Percentiles rank a stretch among this genome's conserved stretches.
phyloP scores from a whole-genome alignment of 768 basidiomycete genomes.

The Hypsizygus marmoreus region DNA sequence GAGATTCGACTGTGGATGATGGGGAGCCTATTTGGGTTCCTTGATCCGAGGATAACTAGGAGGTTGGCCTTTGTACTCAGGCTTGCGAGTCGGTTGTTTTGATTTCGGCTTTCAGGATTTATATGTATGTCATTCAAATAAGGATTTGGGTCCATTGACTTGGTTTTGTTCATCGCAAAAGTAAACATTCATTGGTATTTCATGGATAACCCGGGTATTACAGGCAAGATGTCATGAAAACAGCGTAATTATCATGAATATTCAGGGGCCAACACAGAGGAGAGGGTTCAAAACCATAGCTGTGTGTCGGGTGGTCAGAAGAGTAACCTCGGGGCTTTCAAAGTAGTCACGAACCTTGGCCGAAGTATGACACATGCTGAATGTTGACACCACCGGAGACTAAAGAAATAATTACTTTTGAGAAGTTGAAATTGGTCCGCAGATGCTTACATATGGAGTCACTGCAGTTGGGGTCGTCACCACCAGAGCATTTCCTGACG shows the following conservation, averaged over 20 bases:
- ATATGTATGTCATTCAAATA: neutral
- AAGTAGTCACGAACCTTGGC: constrained; percentile 33
- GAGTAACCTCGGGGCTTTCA: neutral
- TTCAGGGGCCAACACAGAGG: neutral
- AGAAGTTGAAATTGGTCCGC: neutral
- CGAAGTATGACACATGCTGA: constrained; percentile 49
- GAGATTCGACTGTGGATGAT: constrained; percentile 33
- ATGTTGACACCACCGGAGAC: constrained; percentile 50
- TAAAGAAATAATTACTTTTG: constrained; percentile 15
- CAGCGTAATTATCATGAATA: too few relatives aligned
- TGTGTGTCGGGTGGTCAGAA: neutral
- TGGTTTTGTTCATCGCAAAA: neutral
- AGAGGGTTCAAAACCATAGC: constrained; percentile 8
- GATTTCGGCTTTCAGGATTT: neutral
- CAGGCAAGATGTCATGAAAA: too few relatives aligned
- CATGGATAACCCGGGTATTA: too few relatives aligned
- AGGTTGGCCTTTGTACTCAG: neutral
- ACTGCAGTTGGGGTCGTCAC: constrained; percentile 51
- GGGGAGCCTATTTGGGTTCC: constrained; percentile 20
- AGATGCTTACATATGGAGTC: constrained; percentile 43
- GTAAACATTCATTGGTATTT: too few relatives aligned
- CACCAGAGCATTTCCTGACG: constrained; percentile 41
- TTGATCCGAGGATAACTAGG: constrained; percentile 7
- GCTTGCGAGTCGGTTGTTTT: neutral
- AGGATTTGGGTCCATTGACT: neutral